Evolutionary conservation across 345 rosid species (phyloP), one percentile per base, ranked within the genome.

Genomic region (Erodium maritimum): DNA sequence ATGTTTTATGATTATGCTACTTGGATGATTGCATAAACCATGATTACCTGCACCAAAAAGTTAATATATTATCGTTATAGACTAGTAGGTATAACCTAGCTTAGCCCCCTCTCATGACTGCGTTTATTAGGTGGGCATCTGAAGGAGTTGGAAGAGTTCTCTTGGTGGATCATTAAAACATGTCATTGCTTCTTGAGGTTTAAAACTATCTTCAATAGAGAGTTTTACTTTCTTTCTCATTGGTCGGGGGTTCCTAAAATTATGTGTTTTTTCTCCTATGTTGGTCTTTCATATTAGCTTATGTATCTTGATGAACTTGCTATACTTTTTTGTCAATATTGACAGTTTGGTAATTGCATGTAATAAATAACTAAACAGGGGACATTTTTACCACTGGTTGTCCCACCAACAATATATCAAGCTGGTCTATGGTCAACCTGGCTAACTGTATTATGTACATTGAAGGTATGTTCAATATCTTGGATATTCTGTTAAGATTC

Each of bases 381-480:
- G 56, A 85, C 88, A 17, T 89, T 93, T 77, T 73, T 93, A 33
- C 97, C 96, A 12, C 73, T 93, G 66, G 93, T 89, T 64, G 71
- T 89, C 68, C 99, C 99, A 19, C 80, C 94, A 66, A 82, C 94
- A 23, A 66, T 82, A 73, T 80, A 78, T 77, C 97, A 89, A 70
- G 80, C 74, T 50, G 86, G 89, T 58, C 81, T 93, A 58, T 93
- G 99, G 99, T 80, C 88, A 4, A 74, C 74, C 53, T 93, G 99
- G 99, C 71, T 93, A 75, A 79, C 78, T 69, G 80, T 83, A 54
- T 67, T 89, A 23, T 93, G 97, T 72, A 83, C 90, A 74, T 69
- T 93, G 52, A 93, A 93, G 97, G 99, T 87, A 79, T 61, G 19
- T 21, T 23, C 11, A 17, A 45, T 52, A 52, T 18, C 67, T 69